Percentiles rank a stretch among this genome's conserved stretches.
phyloP scores from a whole-genome alignment of 1,284 basidiomycete species.

The Cutaneotrichosporon curvatum region DNA sequence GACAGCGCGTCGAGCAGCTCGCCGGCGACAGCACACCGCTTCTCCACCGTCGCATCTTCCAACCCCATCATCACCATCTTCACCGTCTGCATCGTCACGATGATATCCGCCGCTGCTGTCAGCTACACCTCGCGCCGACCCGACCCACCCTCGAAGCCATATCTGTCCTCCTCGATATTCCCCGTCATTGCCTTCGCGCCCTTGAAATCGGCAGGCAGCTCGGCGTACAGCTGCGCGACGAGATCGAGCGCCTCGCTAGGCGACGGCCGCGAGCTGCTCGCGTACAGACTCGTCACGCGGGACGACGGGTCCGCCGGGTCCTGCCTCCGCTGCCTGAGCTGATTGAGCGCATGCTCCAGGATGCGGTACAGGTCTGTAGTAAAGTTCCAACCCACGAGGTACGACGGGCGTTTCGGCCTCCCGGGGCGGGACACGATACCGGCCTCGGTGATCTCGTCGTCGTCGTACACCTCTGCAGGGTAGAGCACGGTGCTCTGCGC shows the following conservation, averaged over 20 bases:
- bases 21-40: slow-evolving; percentile 40
- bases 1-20: slow-evolving; percentile 40
- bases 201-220: slow-evolving; percentile 33
- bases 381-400: slow-evolving; percentile 41
- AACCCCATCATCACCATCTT: slow-evolving; percentile 41
- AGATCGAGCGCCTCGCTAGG: slow-evolving; percentile 26
- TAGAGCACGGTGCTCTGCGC: slow-evolving; percentile 38
- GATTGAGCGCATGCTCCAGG: slow-evolving; percentile 38
- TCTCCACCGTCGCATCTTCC: slow-evolving; percentile 33
- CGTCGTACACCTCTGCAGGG: slow-evolving; percentile 34
- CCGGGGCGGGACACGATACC: slow-evolving; percentile 14
- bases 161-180: slow-evolving; percentile 30
- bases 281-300: slow-evolving; percentile 24
- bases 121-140: neutral
- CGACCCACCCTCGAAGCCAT: slow-evolving; percentile 37
- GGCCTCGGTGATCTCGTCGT: slow-evolving; percentile 30
- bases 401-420: slow-evolving; percentile 21
- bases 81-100: slow-evolving; percentile 40
- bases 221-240: slow-evolving; percentile 31
- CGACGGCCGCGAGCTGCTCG: slow-evolving; percentile 17
- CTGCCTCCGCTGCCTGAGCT: slow-evolving; percentile 20
- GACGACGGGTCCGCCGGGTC: slow-evolving; percentile 2
- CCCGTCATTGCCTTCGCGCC: slow-evolving; percentile 33
- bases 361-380: slow-evolving; percentile 40
- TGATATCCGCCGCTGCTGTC: slow-evolving; percentile 36